Evolutionary conservation across 805 yeast species (phyloP).

Genomic region (Wickerhamomyces pijperi): DNA sequence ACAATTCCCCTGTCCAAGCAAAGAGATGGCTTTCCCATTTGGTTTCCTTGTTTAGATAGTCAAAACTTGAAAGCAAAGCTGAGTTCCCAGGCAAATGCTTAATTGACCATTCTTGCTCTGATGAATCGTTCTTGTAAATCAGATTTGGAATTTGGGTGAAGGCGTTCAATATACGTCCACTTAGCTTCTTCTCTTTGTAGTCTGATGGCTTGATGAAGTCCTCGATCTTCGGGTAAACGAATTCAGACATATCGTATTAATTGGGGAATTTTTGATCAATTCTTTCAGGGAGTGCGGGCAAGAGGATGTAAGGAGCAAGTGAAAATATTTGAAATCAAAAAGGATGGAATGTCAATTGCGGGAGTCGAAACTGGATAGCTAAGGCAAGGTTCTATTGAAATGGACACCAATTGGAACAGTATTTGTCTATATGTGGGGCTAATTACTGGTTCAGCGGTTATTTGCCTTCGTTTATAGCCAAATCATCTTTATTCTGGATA

Average conservation of each 20-base stretch:
- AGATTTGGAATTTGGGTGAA: conserved; percentile 61
- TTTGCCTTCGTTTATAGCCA: too few relatives aligned
- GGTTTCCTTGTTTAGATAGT: conserved; percentile 49
- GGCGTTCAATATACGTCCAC: conserved; percentile 57
- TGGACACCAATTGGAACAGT: too few relatives aligned
- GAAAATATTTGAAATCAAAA: background rate
- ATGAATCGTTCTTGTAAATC: conserved; percentile 30
- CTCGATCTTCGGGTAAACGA: conserved; percentile 6
- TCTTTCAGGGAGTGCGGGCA: too few relatives aligned
- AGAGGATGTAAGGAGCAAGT: too few relatives aligned
- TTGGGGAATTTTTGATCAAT: background rate
- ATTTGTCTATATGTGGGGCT: too few relatives aligned
- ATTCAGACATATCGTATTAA: conserved; percentile 2
- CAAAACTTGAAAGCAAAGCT: conserved; percentile 69
- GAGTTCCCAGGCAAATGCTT: conserved; percentile 70
- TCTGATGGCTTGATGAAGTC: conserved; percentile 17
- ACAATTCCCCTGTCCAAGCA: conserved; percentile 93
- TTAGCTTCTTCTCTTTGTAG: conserved; percentile 14
- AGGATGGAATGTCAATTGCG: too few relatives aligned
- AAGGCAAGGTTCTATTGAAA: too few relatives aligned
- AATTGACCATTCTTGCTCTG: conserved; percentile 25
- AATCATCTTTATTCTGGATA: too few relatives aligned
- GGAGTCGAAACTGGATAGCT: too few relatives aligned
- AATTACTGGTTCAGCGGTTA: too few relatives aligned
- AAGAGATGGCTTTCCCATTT: conserved; percentile 82